Percentiles rank a stretch among this genome's conserved stretches.
phyloP scores from a whole-genome alignment of 1,284 basidiomycete genomes.

The Ceratobasidium sp. region DNA sequence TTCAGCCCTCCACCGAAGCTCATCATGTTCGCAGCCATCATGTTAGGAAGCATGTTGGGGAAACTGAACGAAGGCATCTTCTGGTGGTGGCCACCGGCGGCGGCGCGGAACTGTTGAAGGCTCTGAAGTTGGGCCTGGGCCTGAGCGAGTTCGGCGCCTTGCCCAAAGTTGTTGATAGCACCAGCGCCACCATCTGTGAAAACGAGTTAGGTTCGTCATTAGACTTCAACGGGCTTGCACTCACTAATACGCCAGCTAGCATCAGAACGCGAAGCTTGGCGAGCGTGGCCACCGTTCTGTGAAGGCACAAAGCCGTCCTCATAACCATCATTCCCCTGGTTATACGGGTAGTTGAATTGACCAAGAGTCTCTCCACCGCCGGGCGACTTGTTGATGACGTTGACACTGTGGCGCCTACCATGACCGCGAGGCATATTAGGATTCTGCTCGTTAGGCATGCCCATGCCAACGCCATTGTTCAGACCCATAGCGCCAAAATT shows the following conservation, averaged over 20 bases:
- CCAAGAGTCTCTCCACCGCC: slow-evolving; percentile 52
- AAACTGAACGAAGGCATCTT: slow-evolving; percentile 98
- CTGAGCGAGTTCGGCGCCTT: slow-evolving; percentile 80
- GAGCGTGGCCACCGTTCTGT: slow-evolving; percentile 68
- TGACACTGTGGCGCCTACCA: slow-evolving; percentile 91
- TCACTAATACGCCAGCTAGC: slow-evolving; percentile 87
- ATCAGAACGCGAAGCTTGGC: slow-evolving; percentile 76
- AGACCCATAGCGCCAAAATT: slow-evolving; percentile 63
- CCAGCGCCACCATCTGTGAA: slow-evolving; percentile 73
- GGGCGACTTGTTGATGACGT: slow-evolving; percentile 78
- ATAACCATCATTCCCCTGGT: slow-evolving; percentile 63
- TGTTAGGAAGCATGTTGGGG: slow-evolving; percentile 94
- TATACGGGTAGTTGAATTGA: slow-evolving; percentile 41
- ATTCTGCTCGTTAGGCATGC: slow-evolving; percentile 56
- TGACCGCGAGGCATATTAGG: slow-evolving; percentile 77
- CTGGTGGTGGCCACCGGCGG: slow-evolving; percentile 91
- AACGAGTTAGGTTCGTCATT: slow-evolving; percentile 43
- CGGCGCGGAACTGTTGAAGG: slow-evolving; percentile 95
- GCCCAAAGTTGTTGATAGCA: slow-evolving; percentile 67
- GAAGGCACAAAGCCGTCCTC: slow-evolving; percentile 75
- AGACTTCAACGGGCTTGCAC: slow-evolving; percentile 51
- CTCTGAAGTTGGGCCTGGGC: slow-evolving; percentile 97
- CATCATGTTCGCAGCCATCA: slow-evolving; percentile 95
- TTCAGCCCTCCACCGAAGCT: slow-evolving; percentile 82
- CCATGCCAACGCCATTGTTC: slow-evolving; percentile 57